Evolutionary conservation across 495 filamentous ascomycete genomes (phyloP).

Genomic region (Bryoglossum gracile): DNA sequence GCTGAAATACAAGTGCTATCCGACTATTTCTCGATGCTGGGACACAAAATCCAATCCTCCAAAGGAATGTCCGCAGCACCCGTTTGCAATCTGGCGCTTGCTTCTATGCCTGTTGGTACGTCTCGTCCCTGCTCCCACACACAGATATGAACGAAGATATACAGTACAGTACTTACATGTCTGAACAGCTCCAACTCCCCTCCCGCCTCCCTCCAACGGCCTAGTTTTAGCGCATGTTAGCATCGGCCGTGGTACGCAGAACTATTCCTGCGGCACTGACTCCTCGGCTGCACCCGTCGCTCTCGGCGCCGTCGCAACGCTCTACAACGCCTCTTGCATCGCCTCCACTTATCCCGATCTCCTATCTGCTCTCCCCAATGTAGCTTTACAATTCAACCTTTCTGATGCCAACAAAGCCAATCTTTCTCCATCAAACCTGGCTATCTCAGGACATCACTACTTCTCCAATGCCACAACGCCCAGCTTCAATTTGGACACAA

Average conservation of each 20-base stretch:
- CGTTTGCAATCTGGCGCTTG: slow-evolving; percentile 41
- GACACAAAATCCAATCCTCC: slow-evolving; percentile 37
- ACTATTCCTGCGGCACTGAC: slow-evolving; percentile 74
- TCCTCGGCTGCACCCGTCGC: slow-evolving; percentile 50
- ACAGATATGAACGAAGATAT: slow-evolving; percentile 10
- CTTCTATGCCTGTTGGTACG: slow-evolving; percentile 36
- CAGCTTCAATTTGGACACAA: slow-evolving; percentile 66
- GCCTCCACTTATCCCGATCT: slow-evolving; percentile 59
- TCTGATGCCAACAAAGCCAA: slow-evolving; percentile 20
- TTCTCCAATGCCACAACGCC: slow-evolving; percentile 65
- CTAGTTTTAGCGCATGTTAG: slow-evolving; percentile 65
- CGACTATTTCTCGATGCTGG: slow-evolving; percentile 48
- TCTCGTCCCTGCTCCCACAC: slow-evolving; percentile 18
- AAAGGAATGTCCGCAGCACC: slow-evolving; percentile 32
- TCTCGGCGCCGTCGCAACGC: slow-evolving; percentile 71
- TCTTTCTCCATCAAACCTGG: slow-evolving; percentile 47
- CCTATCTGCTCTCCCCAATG: slow-evolving; percentile 43
- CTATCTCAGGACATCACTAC: slow-evolving; percentile 68
- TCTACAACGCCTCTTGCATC: slow-evolving; percentile 83
- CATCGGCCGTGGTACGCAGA: slow-evolving; percentile 82
- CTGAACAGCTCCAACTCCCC: slow-evolving; percentile 31
- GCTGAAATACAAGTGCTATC: slow-evolving; percentile 36
- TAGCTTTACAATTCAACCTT: slow-evolving; percentile 50
- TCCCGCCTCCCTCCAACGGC: slow-evolving; percentile 51
- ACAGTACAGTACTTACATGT: not conserved